Conservation (phyloP, 305 asterid species). For the Coffea humblotiana region DNA sequence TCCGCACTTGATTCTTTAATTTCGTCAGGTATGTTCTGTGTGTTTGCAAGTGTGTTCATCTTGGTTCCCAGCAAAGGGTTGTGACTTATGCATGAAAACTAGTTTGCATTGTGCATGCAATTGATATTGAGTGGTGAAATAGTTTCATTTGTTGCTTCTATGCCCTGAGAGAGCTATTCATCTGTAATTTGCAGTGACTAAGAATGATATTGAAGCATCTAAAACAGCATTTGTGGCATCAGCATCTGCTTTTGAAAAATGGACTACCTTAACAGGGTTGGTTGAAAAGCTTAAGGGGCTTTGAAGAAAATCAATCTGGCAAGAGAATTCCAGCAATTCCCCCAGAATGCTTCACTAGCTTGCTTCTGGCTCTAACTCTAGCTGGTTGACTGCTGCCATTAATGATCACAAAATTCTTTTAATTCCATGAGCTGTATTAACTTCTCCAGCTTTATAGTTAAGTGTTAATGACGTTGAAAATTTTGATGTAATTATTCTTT, state of each 20-base stretch:
- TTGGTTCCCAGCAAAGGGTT: neutral
- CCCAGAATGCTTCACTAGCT: neutral
- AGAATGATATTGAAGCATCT: conserved; percentile 69
- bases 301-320: conserved; percentile 33
- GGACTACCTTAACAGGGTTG: conserved; percentile 75
- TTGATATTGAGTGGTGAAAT: neutral
- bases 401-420: neutral
- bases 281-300: conserved; percentile 73
- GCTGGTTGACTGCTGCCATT: neutral
- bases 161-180: conserved; percentile 4
- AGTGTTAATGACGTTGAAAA: neutral
- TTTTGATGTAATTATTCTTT: conserved; percentile 20
- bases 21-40: conserved; percentile 45
- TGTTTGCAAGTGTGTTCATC: no score
- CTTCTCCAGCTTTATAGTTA: conserved; percentile 6
- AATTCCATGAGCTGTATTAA: neutral
- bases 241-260: conserved; percentile 76
- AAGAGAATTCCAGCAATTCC: neutral
- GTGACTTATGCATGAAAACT: neutral
- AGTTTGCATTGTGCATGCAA: neutral
- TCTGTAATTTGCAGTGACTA: conserved; percentile 46
- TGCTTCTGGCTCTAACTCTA: neutral
- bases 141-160: neutral
- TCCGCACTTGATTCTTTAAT: conserved; percentile 59
- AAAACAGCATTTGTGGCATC: conserved; percentile 68